phyloP scores from a whole-genome alignment of 2,329 filamentous ascomycete genomes.

The Davidsoniella eucalypti region DNA sequence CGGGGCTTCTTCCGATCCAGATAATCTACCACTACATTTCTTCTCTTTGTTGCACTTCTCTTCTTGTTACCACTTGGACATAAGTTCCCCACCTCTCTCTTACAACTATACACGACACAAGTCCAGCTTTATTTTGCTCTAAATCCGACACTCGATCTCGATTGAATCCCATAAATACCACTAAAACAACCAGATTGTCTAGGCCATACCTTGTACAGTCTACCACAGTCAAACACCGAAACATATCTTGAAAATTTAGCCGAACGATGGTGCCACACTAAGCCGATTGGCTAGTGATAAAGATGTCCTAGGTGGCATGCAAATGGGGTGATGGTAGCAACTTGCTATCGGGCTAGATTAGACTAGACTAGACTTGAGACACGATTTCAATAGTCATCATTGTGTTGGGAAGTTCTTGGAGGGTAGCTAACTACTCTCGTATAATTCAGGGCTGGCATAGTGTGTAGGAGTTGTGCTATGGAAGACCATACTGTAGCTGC shows the following conservation, averaged over 20 bases:
- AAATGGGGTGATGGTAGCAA: slow-evolving; percentile 2
- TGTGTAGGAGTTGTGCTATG: neutral
- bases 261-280: too few relatives aligned
- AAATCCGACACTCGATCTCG: neutral
- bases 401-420: slow-evolving; percentile 28
- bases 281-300: too few relatives aligned
- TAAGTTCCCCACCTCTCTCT: slow-evolving; percentile 1
- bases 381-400: slow-evolving; percentile 14
- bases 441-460: slow-evolving; percentile 23
- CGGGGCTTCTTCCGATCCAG: neutral
- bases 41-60: neutral
- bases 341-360: slow-evolving; percentile 8
- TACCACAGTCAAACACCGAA: too few relatives aligned
- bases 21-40: neutral
- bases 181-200: too few relatives aligned
- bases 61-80: neutral
- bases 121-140: slow-evolving; percentile 7
- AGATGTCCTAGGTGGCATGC: neutral
- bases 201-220: too few relatives aligned
- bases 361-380: slow-evolving; percentile 3
- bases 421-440: slow-evolving; percentile 28
- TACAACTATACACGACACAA: slow-evolving; percentile 3
- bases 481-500: too few relatives aligned
- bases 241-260: too few relatives aligned
- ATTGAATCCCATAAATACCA: too few relatives aligned